phyloP scores from a whole-genome alignment of 306 rosid genomes.

The Cucurbita maxima region DNA sequence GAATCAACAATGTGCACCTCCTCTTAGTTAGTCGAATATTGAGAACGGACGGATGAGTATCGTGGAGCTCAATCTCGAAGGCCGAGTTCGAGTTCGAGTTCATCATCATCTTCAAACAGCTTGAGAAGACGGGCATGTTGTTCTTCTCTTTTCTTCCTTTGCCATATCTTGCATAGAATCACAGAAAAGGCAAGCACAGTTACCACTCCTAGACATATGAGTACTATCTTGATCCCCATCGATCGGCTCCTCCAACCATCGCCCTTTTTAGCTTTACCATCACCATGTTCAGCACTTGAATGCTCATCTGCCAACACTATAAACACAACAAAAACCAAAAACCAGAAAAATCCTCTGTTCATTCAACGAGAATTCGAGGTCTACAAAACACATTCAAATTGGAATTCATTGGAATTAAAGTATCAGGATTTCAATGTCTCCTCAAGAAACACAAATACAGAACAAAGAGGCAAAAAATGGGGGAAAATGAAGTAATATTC shows the following conservation, averaged over 20 bases:
- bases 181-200: conserved; percentile 29
- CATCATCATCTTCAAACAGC: conserved; percentile 87
- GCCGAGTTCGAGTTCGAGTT: conserved; percentile 83
- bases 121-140: conserved; percentile 79
- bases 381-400: neutral
- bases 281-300: conserved; percentile 18
- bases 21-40: neutral
- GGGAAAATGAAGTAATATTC: neutral
- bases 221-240: conserved; percentile 27
- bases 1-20: neutral
- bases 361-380: neutral
- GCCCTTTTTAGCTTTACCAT: conserved; percentile 17
- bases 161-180: conserved; percentile 56
- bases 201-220: conserved; percentile 33
- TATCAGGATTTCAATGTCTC: neutral
- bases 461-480: neutral
- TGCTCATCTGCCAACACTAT: conserved; percentile 31
- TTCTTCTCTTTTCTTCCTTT: conserved; percentile 70
- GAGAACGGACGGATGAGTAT: neutral
- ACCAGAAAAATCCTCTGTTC: too few species aligned
- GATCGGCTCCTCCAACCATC: conserved; percentile 22
- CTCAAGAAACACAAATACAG: neutral
- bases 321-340: neutral
- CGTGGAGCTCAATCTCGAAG: conserved; percentile 43
- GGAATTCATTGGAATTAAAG: neutral